phyloP scores from a whole-genome alignment of 768 basidiomycete species.

The Chiua virens region DNA sequence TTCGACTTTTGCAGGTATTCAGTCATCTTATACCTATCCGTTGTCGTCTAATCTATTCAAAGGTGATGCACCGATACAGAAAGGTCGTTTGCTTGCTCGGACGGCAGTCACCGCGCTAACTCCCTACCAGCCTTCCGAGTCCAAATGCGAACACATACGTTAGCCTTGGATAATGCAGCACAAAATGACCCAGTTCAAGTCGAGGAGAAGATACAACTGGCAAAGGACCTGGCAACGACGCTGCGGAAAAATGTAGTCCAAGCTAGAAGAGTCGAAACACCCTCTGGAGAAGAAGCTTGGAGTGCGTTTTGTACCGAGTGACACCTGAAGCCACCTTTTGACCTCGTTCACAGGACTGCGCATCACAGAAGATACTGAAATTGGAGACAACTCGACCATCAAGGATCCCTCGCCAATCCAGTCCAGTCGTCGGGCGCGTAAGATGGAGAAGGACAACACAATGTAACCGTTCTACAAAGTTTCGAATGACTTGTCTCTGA shows the following conservation, averaged over 20 bases:
- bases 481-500: constrained; percentile 31
- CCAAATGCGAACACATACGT: constrained; percentile 61
- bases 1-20: constrained; percentile 61
- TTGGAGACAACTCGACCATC: constrained; percentile 82
- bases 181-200: constrained; percentile 49
- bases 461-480: constrained; percentile 24
- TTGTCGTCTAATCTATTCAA: constrained; percentile 1
- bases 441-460: constrained; percentile 38
- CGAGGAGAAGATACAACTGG: constrained; percentile 54
- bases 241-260: constrained; percentile 86
- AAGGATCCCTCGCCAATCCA: constrained; percentile 53
- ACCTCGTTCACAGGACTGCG: constrained; percentile 54
- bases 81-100: constrained; percentile 34
- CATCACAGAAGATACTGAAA: constrained; percentile 78
- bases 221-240: constrained; percentile 70
- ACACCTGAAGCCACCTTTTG: not conserved
- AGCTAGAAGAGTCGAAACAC: constrained; percentile 50
- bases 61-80: constrained; percentile 60
- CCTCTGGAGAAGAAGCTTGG: constrained; percentile 48
- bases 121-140: constrained; percentile 58
- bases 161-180: constrained; percentile 40
- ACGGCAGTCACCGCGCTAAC: constrained; percentile 5
- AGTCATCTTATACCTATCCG: not conserved
- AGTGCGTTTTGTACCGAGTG: constrained; percentile 39
- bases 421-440: constrained; percentile 49